A percentile compares a stretch with the other conserved stretches of the same genome.
phyloP scores from a whole-genome alignment of 805 yeast species.

The Metschnikowia anglica region DNA sequence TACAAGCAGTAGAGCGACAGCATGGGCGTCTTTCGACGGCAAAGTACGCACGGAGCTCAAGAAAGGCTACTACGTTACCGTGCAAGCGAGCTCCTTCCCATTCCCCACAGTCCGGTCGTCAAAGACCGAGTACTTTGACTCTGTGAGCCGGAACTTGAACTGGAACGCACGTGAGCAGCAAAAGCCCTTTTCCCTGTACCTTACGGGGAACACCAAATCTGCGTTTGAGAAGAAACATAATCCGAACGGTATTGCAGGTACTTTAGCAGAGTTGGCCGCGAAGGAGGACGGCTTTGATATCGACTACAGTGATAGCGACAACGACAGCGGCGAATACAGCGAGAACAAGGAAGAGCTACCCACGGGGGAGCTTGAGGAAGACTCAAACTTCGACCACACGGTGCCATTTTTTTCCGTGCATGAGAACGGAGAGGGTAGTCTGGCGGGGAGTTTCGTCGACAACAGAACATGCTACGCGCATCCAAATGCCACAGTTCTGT shows the following conservation, averaged over 20 bases:
- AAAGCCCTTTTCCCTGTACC: slow-evolving; percentile 67
- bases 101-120: slow-evolving; percentile 88
- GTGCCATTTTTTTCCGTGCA: slow-evolving; percentile 30
- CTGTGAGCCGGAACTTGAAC: slow-evolving; percentile 80
- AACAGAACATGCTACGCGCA: slow-evolving; percentile 44
- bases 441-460: slow-evolving; percentile 29
- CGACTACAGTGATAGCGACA: slow-evolving; percentile 28
- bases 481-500: slow-evolving; percentile 39
- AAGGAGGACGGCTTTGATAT: slow-evolving; percentile 36
- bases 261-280: slow-evolving; percentile 14
- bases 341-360: slow-evolving; percentile 10
- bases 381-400: slow-evolving; percentile 23
- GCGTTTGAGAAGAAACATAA: slow-evolving; percentile 30
- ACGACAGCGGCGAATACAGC: slow-evolving; percentile 16
- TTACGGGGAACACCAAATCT: slow-evolving; percentile 51
- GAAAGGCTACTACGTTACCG: slow-evolving; percentile 81
- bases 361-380: slow-evolving; percentile 20
- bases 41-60: slow-evolving; percentile 76
- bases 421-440: slow-evolving; percentile 34
- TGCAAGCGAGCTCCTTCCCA: slow-evolving; percentile 85
- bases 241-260: slow-evolving; percentile 13
- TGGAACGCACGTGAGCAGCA: slow-evolving; percentile 94
- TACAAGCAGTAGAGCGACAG: slow-evolving; percentile 72
- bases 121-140: slow-evolving; percentile 75
- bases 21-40: slow-evolving; percentile 98